phyloP scores from a whole-genome alignment of 2,329 filamentous ascomycete species.

The Aspergillus sp. region DNA sequence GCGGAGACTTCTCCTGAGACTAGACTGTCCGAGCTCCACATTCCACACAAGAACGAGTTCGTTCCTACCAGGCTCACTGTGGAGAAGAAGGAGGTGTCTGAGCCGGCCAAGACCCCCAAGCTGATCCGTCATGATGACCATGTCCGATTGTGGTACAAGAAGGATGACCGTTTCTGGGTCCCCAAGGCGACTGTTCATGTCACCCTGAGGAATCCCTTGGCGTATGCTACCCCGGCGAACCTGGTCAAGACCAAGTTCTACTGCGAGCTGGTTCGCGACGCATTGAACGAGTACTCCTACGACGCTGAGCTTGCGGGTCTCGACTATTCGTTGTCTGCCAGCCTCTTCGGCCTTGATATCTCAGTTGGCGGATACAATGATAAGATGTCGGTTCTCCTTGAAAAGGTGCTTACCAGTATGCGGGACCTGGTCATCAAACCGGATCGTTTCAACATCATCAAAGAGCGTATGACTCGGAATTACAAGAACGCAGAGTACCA shows the following conservation, averaged over 20 bases:
- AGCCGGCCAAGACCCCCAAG: slow-evolving; percentile 72
- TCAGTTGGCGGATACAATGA: slow-evolving; percentile 92
- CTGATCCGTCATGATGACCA: slow-evolving; percentile 81
- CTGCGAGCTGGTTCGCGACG: slow-evolving; percentile 83
- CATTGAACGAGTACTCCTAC: slow-evolving; percentile 89
- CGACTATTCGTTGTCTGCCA: slow-evolving; percentile 75
- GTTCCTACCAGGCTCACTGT: slow-evolving; percentile 92
- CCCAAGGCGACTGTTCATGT: slow-evolving; percentile 88
- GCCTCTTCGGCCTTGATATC: slow-evolving; percentile 72
- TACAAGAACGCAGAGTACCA: slow-evolving; percentile 87
- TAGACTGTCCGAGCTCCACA: slow-evolving; percentile 71
- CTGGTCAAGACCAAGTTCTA: slow-evolving; percentile 77
- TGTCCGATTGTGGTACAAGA: slow-evolving; percentile 92
- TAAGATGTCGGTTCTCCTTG: slow-evolving; percentile 85
- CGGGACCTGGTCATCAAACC: slow-evolving; percentile 79
- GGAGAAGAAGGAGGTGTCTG: slow-evolving; percentile 85
- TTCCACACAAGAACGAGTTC: slow-evolving; percentile 93
- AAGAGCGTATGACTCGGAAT: slow-evolving; percentile 74
- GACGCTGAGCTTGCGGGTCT: slow-evolving; percentile 92
- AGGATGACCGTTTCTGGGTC: slow-evolving; percentile 98
- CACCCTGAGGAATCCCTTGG: slow-evolving; percentile 75
- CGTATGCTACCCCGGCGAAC: slow-evolving; percentile 76
- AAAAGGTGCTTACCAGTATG: slow-evolving; percentile 84
- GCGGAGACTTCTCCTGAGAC: slow-evolving; percentile 58
- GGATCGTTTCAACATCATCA: slow-evolving; percentile 89